A percentile compares a stretch with the other conserved stretches of the same genome.
phyloP scores from a whole-genome alignment of 2,329 filamentous ascomycete species.

The Emergomyces africanus region DNA sequence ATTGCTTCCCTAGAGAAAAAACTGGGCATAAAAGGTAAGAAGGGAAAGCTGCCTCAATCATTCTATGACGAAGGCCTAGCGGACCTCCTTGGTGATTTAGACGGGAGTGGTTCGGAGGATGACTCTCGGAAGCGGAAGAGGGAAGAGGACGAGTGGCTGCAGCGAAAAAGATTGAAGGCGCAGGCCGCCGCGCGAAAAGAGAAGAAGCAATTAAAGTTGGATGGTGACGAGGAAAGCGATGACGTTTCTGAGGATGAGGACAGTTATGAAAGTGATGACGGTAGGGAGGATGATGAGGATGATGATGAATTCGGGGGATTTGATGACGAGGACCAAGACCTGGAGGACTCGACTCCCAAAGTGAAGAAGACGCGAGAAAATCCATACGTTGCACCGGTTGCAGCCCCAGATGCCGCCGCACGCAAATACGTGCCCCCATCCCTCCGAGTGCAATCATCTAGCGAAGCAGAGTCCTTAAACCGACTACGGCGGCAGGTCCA shows the following conservation, averaged over 20 bases:
- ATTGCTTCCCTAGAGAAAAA: constrained; percentile 81
- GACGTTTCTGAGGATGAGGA: constrained; percentile 16
- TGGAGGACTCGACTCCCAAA: constrained; percentile 9
- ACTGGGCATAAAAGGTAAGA: constrained; percentile 57
- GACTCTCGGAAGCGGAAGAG: constrained; percentile 44
- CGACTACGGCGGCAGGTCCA: constrained; percentile 70
- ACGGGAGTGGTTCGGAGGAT: constrained; percentile 38
- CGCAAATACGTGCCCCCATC: constrained; percentile 85
- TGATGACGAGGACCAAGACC: constrained; percentile 30
- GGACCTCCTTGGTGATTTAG: constrained; percentile 59
- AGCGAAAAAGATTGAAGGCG: constrained; percentile 44
- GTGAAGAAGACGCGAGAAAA: constrained; percentile 55
- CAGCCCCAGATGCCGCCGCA: constrained; percentile 18
- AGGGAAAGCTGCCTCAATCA: constrained; percentile 49
- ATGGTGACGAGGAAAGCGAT: constrained; percentile 21
- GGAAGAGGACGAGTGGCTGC: constrained; percentile 51
- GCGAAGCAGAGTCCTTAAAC: constrained; percentile 53
- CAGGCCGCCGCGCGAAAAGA: constrained; percentile 18
- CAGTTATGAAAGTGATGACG: constrained; percentile 17
- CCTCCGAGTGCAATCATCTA: constrained; percentile 49
- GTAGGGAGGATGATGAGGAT: constrained; percentile 21
- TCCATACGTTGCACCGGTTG: constrained; percentile 66
- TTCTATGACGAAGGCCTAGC: constrained; percentile 76
- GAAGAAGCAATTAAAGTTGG: constrained; percentile 20
- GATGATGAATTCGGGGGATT: constrained; percentile 19